Evolutionary conservation across 805 yeast species (phyloP).

Genomic region (Kuraishia piskuri): DNA sequence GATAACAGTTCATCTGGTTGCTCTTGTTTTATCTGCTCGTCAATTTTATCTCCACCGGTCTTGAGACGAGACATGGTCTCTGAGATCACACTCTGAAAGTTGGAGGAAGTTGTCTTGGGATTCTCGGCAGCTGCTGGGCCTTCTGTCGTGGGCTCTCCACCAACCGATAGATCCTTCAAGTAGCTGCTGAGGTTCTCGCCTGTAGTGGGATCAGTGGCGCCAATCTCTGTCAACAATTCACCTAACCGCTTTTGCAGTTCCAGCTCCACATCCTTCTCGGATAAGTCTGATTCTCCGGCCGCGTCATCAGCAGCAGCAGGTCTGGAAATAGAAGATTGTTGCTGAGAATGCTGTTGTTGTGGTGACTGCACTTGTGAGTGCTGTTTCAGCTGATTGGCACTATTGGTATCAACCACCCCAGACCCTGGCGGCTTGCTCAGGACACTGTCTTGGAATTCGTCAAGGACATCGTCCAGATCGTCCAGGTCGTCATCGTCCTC

Average conservation of each 20-base stretch:
- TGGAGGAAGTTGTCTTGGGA: conserved; percentile 20
- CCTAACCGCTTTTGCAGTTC: conserved; percentile 14
- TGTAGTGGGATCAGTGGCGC: conserved; percentile 26
- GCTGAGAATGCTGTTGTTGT: not conserved
- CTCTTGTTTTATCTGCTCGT: conserved; percentile 38
- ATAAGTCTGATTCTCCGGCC: not conserved
- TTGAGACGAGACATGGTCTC: conserved; percentile 75
- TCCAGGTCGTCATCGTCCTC: conserved; percentile 42
- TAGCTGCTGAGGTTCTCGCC: conserved; percentile 43
- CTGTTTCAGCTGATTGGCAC: not conserved
- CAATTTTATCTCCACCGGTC: conserved; percentile 65
- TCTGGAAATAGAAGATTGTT: not conserved
- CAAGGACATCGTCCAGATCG: conserved; percentile 77
- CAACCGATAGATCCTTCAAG: conserved; percentile 34
- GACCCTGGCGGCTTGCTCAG: conserved; percentile 55
- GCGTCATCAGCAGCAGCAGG: conserved; percentile 8
- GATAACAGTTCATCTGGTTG: conserved; percentile 41
- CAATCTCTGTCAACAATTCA: conserved; percentile 15
- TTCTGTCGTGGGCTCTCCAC: conserved; percentile 9
- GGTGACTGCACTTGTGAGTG: not conserved
- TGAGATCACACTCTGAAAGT: conserved; percentile 67
- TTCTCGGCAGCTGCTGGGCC: conserved; percentile 11
- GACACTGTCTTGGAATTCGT: conserved; percentile 72
- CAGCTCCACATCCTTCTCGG: conserved; percentile 10
- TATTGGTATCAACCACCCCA: conserved; percentile 9